Evolutionary conservation across 441 rosid genomes (phyloP).

Genomic region (Corymbia calophylla): DNA sequence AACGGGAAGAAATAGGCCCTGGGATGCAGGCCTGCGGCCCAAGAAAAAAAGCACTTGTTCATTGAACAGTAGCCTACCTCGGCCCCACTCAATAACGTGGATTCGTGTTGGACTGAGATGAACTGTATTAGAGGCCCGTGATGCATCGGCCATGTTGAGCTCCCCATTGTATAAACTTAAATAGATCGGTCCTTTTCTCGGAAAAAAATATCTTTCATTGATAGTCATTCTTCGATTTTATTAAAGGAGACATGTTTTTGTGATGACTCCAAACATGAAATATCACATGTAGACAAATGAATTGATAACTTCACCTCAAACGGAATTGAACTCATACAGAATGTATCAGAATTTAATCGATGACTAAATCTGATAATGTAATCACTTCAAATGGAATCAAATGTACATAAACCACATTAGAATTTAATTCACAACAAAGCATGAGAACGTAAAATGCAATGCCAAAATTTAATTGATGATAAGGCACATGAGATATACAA

Average conservation of each 20-base stretch:
- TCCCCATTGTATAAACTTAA: neutral
- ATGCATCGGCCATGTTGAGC: neutral
- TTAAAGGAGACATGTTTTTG: fast-evolving
- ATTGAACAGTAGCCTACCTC: neutral
- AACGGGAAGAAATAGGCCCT: neutral
- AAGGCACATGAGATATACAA: no score
- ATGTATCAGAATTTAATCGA: fast-evolving
- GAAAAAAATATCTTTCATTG: no score
- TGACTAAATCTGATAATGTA: fast-evolving
- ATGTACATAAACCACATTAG: fast-evolving
- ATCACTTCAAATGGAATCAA: no score
- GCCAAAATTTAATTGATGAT: no score
- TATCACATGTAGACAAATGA: neutral
- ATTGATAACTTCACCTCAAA: neutral
- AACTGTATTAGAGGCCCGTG: neutral
- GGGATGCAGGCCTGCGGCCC: neutral
- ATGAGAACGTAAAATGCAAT: no score
- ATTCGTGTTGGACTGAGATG: neutral
- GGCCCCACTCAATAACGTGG: neutral
- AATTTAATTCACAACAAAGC: no score
- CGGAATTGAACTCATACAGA: fast-evolving
- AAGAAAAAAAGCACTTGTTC: neutral
- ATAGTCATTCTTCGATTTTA: neutral
- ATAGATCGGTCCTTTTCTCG: neutral
- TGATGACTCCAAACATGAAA: neutral